Conservation (phyloP, 495 filamentous ascomycete species). For the Penicillium desertorum region DNA sequence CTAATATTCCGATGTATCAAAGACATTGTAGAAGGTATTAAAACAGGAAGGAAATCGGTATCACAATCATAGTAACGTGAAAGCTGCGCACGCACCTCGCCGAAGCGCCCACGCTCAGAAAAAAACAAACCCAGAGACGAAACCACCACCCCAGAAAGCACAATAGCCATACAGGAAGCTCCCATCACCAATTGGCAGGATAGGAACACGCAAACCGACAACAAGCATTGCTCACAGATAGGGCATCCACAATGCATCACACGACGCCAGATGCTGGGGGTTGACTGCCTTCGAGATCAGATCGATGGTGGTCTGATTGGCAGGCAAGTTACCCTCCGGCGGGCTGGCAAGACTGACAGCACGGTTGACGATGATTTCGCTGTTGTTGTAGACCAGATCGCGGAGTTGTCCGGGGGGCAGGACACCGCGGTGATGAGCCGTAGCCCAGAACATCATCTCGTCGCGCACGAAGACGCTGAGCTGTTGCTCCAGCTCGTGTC, state of each 20-base stretch:
- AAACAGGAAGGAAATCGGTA: slow-evolving; percentile 28
- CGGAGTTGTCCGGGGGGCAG: slow-evolving; percentile 72
- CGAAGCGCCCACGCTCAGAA: slow-evolving; percentile 21
- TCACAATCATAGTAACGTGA: slow-evolving; percentile 25
- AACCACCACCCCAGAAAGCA: slow-evolving; percentile 23
- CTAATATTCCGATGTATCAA: slow-evolving; percentile 12
- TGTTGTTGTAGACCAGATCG: slow-evolving; percentile 84
- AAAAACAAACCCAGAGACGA: slow-evolving; percentile 21
- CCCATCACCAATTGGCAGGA: slow-evolving; percentile 16
- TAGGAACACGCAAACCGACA: slow-evolving; percentile 14
- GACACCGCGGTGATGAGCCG: slow-evolving; percentile 67
- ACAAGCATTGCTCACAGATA: slow-evolving; percentile 62
- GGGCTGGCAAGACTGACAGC: slow-evolving; percentile 74
- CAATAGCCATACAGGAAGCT: slow-evolving; percentile 20
- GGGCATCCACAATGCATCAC: slow-evolving; percentile 96
- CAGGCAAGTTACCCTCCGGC: slow-evolving; percentile 70
- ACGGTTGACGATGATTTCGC: slow-evolving; percentile 84
- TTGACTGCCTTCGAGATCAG: slow-evolving; percentile 81
- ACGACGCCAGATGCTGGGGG: slow-evolving; percentile 76
- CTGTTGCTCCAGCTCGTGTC: slow-evolving; percentile 85
- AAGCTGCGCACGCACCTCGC: slow-evolving; percentile 14
- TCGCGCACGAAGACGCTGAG: slow-evolving; percentile 92
- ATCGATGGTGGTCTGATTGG: slow-evolving; percentile 95
- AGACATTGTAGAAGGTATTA: slow-evolving; percentile 23
- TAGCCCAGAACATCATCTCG: slow-evolving; percentile 98